These are phyloP conservation scores for Podila epicladia DNA, from an alignment of 192 early-diverging fungal genomes.

Conservation along the genomic window DNA sequence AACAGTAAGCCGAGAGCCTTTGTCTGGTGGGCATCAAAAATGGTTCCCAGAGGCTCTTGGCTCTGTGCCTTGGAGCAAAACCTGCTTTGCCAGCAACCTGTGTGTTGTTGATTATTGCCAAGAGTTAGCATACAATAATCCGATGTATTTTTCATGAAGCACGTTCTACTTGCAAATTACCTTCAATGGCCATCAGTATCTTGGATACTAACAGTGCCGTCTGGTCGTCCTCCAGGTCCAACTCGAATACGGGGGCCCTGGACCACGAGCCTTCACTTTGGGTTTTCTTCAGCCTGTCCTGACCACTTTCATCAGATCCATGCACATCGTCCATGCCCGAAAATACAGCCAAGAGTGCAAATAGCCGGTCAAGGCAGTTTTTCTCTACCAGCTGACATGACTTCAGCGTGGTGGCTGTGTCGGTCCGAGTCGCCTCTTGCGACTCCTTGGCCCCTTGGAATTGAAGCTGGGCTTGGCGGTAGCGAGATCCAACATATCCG, in stretches of 20 bases:
- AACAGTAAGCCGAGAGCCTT: conserved; percentile 29
- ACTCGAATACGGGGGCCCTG: background rate
- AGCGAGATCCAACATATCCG: conserved; percentile 14
- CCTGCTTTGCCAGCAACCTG: background rate
- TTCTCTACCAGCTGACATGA: background rate
- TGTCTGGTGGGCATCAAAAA: conserved; percentile 29
- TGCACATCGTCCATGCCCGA: conserved; percentile 9
- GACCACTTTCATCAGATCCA: background rate
- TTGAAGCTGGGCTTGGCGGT: background rate
- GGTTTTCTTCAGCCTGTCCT: background rate
- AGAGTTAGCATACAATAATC: background rate
- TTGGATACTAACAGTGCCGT: conserved; percentile 12
- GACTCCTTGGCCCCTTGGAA: background rate
- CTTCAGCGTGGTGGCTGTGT: background rate
- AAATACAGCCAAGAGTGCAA: conserved; percentile 9
- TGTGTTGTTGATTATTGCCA: background rate
- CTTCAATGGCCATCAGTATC: conserved; percentile 18
- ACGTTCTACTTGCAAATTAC: background rate
- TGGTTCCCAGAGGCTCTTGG: background rate
- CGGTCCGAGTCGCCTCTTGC: no score
- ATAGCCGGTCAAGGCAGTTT: conserved; percentile 22
- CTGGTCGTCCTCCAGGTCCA: conserved; percentile 17
- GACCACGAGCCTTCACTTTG: conserved; percentile 5
- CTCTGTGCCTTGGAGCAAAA: background rate
- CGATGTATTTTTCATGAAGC: background rate